Percentiles rank a stretch among this genome's conserved stretches.
Conservation (phyloP, 306 rosid species). For the Trifolium repens region DNA sequence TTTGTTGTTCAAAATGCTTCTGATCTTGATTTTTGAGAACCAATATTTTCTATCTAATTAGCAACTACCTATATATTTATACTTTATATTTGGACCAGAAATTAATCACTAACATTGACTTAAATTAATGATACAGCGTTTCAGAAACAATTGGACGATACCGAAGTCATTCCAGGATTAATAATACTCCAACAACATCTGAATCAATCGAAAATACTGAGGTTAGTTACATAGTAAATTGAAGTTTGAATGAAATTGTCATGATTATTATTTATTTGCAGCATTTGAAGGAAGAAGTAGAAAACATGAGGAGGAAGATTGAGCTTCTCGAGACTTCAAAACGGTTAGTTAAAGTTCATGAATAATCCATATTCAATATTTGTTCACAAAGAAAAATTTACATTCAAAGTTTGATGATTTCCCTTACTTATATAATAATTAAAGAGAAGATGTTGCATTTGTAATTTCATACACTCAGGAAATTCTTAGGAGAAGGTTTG, state of each 20-base stretch:
- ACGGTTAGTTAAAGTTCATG: slow-evolving; percentile 57
- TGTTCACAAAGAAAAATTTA: background rate
- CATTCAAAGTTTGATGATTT: background rate
- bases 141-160: slow-evolving; percentile 68
- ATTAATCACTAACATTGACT: background rate
- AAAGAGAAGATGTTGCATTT: slow-evolving; percentile 1
- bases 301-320: slow-evolving; percentile 67
- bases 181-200: slow-evolving; percentile 42
- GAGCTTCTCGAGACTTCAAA: slow-evolving; percentile 76
- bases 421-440: no score
- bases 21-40: no score
- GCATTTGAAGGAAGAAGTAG: slow-evolving; percentile 71
- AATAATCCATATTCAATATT: background rate
- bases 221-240: slow-evolving; percentile 42
- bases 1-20: no score
- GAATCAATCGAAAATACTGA: slow-evolving; percentile 55
- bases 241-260: slow-evolving; percentile 21
- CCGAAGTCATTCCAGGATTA: slow-evolving; percentile 49
- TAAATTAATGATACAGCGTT: slow-evolving; percentile 51
- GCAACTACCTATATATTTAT: background rate
- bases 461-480: slow-evolving; percentile 50
- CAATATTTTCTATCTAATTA: background rate
- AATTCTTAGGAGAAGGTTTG: slow-evolving; percentile 70
- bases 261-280: slow-evolving; percentile 45
- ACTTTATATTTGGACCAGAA: background rate